These are phyloP conservation scores for Acanthamoeba sp. DNA, from an alignment of 208 protist genomes.

Conservation along the genomic window DNA sequence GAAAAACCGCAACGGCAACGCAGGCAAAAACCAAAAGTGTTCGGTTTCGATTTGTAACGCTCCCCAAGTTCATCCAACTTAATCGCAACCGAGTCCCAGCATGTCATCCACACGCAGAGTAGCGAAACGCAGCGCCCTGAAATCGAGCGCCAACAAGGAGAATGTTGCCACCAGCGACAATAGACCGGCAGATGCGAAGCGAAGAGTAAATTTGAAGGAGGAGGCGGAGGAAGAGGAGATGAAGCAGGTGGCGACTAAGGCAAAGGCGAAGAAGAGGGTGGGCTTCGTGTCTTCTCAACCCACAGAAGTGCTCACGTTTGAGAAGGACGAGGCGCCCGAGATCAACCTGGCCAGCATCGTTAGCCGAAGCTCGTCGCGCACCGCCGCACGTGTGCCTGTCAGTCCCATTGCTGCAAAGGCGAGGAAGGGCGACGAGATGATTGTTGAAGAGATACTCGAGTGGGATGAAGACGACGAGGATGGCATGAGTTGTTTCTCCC, in stretches of 20 bases:
- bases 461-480: conserved; percentile 17
- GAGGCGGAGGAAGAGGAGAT: not conserved
- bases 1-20: not conserved
- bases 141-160: not conserved
- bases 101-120: not conserved
- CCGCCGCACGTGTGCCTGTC: not conserved
- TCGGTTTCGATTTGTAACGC: not conserved
- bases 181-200: not conserved
- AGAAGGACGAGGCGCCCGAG: conserved; percentile 36
- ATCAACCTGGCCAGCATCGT: conserved; percentile 43
- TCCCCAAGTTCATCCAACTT: not conserved
- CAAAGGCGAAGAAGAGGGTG: conserved; percentile 37
- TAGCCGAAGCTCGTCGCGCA: not conserved
- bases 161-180: not conserved
- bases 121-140: not conserved
- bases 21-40: not conserved
- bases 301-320: conserved; percentile 6
- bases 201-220: not conserved
- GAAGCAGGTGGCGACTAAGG: not conserved
- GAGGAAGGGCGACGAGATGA: not conserved
- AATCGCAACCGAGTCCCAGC: not conserved
- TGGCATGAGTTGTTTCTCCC: not conserved
- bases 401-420: not conserved
- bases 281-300: conserved; percentile 30
- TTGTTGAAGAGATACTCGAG: not conserved